phyloP scores from a whole-genome alignment of 2,329 filamentous ascomycete genomes.

The Nemania sp. region DNA sequence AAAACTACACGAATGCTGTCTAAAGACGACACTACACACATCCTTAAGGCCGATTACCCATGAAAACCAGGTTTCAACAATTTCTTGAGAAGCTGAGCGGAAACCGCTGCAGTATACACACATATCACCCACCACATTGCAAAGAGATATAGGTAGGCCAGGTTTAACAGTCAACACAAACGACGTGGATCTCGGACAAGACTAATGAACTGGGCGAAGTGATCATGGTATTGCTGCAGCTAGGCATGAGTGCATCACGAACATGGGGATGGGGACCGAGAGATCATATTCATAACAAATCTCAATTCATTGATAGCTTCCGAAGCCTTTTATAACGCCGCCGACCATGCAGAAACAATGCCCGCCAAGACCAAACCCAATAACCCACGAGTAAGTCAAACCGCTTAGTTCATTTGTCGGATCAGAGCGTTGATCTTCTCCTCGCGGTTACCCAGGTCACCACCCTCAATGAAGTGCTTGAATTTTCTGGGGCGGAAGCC shows the following conservation, averaged over 20 bases:
- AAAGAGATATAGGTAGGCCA: neutral
- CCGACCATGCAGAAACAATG: slow-evolving; percentile 43
- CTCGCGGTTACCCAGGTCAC: slow-evolving; percentile 98
- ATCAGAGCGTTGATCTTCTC: slow-evolving; percentile 96
- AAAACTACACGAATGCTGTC: too few species aligned
- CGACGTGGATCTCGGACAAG: neutral
- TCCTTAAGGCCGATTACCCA: too few species aligned
- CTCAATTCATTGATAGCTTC: slow-evolving; percentile 44
- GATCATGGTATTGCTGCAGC: slow-evolving; percentile 32
- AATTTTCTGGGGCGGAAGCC: slow-evolving; percentile 97
- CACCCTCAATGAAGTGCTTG: slow-evolving; percentile 98
- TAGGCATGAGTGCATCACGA: slow-evolving; percentile 27
- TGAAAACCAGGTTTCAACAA: too few species aligned
- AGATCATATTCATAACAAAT: slow-evolving; percentile 40
- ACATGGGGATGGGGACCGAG: slow-evolving; percentile 28
- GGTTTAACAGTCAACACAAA: neutral
- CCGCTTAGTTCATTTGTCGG: slow-evolving; percentile 93
- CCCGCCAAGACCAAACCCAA: slow-evolving; percentile 40
- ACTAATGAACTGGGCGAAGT: slow-evolving; percentile 8
- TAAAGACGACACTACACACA: too few species aligned
- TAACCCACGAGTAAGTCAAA: slow-evolving; percentile 32
- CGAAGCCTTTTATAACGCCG: slow-evolving; percentile 43
- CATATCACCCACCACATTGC: neutral
- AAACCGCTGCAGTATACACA: neutral
- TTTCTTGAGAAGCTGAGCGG: too few species aligned